phyloP scores from a whole-genome alignment of 768 basidiomycete genomes.

The Galerina marginata region DNA sequence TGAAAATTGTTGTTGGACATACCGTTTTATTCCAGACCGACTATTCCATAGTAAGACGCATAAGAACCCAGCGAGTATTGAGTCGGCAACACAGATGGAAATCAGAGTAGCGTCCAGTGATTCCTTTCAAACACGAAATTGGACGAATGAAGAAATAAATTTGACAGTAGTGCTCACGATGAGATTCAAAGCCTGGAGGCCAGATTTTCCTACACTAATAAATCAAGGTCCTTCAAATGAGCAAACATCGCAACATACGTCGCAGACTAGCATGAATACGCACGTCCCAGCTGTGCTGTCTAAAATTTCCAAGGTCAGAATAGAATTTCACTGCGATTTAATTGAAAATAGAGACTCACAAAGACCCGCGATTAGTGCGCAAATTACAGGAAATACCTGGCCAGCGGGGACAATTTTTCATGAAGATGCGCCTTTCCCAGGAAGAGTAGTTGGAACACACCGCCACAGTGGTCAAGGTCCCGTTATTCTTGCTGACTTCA shows the following conservation, averaged over 20 bases:
- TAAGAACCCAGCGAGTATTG: constrained; percentile 2
- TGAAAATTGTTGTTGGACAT: not conserved
- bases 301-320: not conserved
- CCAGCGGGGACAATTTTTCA: not conserved
- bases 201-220: not conserved
- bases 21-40: constrained; percentile 1
- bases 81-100: constrained; percentile 4
- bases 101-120: not conserved
- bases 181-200: not conserved
- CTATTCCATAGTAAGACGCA: constrained; percentile 4
- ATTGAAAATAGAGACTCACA: not conserved
- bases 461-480: not conserved
- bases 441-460: not conserved
- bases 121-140: not conserved
- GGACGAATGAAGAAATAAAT: not conserved
- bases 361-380: not conserved
- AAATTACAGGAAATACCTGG: not conserved
- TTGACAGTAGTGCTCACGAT: not conserved
- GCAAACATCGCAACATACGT: not conserved
- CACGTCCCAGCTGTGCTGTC: constrained; percentile 1
- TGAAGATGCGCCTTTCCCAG: not conserved
- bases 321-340: not conserved
- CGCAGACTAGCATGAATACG: not conserved
- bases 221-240: not conserved
- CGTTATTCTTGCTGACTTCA: constrained; percentile 1